phyloP scores from a whole-genome alignment of 2,329 filamentous ascomycete genomes.

The Blastomyces silverae region DNA sequence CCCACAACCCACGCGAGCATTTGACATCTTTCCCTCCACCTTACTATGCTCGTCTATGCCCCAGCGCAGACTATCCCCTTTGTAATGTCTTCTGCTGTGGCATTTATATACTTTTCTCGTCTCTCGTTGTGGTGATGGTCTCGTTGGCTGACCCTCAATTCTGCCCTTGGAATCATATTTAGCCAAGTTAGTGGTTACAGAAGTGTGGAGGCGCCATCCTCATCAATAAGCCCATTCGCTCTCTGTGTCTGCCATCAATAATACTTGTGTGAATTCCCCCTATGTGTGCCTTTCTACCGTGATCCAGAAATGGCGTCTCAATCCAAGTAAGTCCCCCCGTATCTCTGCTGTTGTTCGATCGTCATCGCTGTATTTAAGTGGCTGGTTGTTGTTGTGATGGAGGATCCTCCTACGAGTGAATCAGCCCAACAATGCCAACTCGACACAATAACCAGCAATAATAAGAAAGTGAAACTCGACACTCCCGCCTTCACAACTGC shows the following conservation, averaged over 20 bases:
- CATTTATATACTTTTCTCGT: background rate
- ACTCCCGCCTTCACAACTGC: background rate
- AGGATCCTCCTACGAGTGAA: background rate
- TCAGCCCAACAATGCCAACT: background rate
- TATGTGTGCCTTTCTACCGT: slow-evolving; percentile 16
- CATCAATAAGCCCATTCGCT: background rate
- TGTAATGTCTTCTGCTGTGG: background rate
- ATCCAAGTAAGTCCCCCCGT: slow-evolving; percentile 31
- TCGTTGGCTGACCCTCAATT: background rate
- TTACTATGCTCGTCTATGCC: background rate
- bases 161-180: background rate
- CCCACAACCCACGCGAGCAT: background rate
- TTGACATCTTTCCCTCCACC: background rate
- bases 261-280: background rate
- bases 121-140: background rate
- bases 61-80: background rate
- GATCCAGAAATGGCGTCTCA: slow-evolving; percentile 28
- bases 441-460: background rate
- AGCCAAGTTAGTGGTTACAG: background rate
- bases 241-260: background rate
- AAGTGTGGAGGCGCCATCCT: background rate
- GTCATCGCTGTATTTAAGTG: background rate
- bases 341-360: slow-evolving; percentile 2
- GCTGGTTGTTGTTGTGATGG: slow-evolving; percentile 9
- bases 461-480: background rate